Evolutionary conservation across 768 basidiomycete species (phyloP).

Genomic region (Coprinopsis sp.): DNA sequence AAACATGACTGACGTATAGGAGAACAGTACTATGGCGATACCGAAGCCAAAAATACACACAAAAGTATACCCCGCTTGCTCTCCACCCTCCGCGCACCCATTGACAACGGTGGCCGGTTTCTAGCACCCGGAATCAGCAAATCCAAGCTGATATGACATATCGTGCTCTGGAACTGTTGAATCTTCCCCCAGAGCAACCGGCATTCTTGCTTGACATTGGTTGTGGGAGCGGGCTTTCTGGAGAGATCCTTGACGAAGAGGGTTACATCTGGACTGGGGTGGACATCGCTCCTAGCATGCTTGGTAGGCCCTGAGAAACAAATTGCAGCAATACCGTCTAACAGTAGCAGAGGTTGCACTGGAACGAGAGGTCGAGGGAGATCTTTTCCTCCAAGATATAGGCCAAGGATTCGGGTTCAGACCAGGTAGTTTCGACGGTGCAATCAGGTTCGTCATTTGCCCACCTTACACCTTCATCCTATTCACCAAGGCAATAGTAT

Average conservation of each 20-base stretch:
- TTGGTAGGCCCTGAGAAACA: constrained; percentile 50
- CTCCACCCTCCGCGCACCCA: constrained; percentile 1
- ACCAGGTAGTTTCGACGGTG: constrained; percentile 95
- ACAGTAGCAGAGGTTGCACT: constrained; percentile 77
- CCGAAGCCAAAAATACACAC: constrained; percentile 96
- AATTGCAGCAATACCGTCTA: background rate
- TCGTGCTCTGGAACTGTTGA: constrained; percentile 87
- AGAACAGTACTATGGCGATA: constrained; percentile 98
- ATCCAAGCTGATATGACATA: constrained; percentile 99
- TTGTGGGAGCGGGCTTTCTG: constrained; percentile 94
- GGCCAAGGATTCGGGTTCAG: constrained; percentile 98
- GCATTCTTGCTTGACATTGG: constrained; percentile 93
- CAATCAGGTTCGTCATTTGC: constrained; percentile 67
- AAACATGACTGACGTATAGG: constrained; percentile 8
- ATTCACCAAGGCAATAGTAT: constrained; percentile 50
- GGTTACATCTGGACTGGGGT: constrained; percentile 92
- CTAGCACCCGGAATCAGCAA: constrained; percentile 89
- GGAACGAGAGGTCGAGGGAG: constrained; percentile 92
- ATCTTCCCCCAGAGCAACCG: constrained; percentile 72
- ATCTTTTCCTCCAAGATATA: constrained; percentile 94
- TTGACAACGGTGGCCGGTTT: constrained; percentile 10
- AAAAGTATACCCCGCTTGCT: constrained; percentile 64
- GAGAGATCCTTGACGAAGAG: constrained; percentile 93
- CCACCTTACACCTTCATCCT: background rate
- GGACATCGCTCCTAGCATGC: constrained; percentile 95